Conservation (phyloP, 768 basidiomycete species). For the Podaxis pistillaris region DNA sequence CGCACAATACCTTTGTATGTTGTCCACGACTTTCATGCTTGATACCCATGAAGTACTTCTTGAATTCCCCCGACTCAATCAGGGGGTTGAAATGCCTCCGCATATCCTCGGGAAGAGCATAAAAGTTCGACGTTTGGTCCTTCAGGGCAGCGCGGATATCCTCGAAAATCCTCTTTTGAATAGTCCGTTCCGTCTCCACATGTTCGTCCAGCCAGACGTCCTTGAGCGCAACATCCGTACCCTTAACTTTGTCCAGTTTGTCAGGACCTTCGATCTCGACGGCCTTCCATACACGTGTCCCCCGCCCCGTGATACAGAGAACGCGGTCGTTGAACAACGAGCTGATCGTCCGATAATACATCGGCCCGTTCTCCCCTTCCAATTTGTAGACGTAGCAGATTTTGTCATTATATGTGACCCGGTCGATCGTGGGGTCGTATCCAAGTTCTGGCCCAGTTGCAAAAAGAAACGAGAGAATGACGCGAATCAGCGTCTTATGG, state of each 20-base stretch:
- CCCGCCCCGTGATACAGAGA: conserved; percentile 11
- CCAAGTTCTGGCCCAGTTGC: too few species aligned
- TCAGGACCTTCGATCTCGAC: not conserved
- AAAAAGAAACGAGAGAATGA: too few species aligned
- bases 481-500: too few species aligned
- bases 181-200: conserved; percentile 12
- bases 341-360: not conserved
- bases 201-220: conserved; percentile 20
- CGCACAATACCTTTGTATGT: too few species aligned
- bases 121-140: too few species aligned
- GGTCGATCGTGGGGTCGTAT: too few species aligned
- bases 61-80: not conserved
- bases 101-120: not conserved
- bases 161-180: conserved; percentile 15
- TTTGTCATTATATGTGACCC: too few species aligned
- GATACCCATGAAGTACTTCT: not conserved
- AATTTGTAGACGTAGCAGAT: too few species aligned
- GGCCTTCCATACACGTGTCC: conserved; percentile 18
- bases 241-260: not conserved
- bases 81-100: not conserved
- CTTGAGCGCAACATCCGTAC: conserved; percentile 15
- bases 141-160: not conserved
- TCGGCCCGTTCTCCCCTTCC: too few species aligned
- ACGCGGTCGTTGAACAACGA: not conserved
- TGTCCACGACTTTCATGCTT: too few species aligned